Conservation (phyloP, 495 filamentous ascomycete species). For the Bacidia rubella region DNA sequence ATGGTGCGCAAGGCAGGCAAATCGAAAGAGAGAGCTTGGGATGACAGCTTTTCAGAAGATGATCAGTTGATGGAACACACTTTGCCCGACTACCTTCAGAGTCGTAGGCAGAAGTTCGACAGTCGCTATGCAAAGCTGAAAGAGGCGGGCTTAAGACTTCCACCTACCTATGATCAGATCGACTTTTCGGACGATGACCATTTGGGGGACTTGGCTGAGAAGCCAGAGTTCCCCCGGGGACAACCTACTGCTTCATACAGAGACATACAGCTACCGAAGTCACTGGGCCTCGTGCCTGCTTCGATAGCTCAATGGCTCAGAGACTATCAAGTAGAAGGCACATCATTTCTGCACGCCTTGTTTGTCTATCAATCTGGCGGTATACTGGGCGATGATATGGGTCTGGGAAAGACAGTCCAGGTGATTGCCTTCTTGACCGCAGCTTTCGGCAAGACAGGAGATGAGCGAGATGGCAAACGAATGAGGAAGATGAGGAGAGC, state of each 20-base stretch:
- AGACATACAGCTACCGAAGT: conserved; percentile 60
- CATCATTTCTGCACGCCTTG: conserved; percentile 69
- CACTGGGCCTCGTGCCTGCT: conserved; percentile 75
- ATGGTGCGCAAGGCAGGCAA: conserved; percentile 12
- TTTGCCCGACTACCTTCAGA: conserved; percentile 44
- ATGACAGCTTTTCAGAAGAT: conserved; percentile 35
- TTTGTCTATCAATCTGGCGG: conserved; percentile 91
- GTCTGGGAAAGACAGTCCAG: conserved; percentile 91
- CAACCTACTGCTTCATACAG: conserved; percentile 53
- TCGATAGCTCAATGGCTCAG: conserved; percentile 86
- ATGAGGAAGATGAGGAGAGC: conserved; percentile 77
- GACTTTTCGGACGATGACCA: conserved; percentile 80
- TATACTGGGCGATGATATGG: conserved; percentile 94
- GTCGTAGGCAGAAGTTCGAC: conserved; percentile 39
- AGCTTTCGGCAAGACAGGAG: conserved; percentile 89
- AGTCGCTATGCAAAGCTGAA: conserved; percentile 41
- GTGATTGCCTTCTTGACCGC: conserved; percentile 88
- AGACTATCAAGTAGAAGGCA: conserved; percentile 81
- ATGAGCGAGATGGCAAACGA: conserved; percentile 72
- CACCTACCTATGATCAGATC: conserved; percentile 67
- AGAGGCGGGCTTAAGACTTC: conserved; percentile 57
- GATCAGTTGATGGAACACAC: conserved; percentile 46
- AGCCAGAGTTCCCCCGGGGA: conserved; percentile 50
- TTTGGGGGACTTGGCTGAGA: conserved; percentile 47
- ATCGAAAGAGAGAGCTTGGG: conserved; percentile 25